Base-by-base conservation (phyloP, 2,329 filamentous ascomycete species). In the Colletotrichum nymphaeae region DNA sequence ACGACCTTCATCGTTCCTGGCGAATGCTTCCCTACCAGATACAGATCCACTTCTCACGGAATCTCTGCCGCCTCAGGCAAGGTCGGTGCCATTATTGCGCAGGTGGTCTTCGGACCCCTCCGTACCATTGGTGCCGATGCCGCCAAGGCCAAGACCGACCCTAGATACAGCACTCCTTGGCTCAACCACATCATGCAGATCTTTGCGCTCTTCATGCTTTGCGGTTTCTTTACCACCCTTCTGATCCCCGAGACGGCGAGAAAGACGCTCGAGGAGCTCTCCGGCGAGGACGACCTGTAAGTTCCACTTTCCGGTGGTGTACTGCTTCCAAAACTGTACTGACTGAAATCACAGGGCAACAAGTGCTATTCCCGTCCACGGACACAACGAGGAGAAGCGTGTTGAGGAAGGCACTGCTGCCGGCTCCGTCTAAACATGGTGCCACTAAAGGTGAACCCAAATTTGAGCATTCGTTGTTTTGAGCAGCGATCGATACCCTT, bases 1-100 rank as follows among this genome's bases (percentile, higher is more conserved):
- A 86, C 91, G 12, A 92, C 90, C 0, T 92, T 92, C 76, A 88
- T 92, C 63, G 87, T 92, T 19, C 90, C 91, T 1, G 90, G 89
- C 58, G 90, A 93, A 77, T 87, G 91, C 57, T 93, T 93, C 79
- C 90, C 90, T 0, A 92, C 90, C 2, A 86, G 87, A 74, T 92
- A 91, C 76, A 87, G 91, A 56, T 90, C 87, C 60, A 90, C 90
- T 0, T 91, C 89, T 69, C 89, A 91, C 76, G 90, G 89, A 22
- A 88, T 92, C 64, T 90, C 89, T 0, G 90, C 90, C 0, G 90
- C 90, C 0, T 86, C 87, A 0, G 90, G 90, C 16, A 92, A 92
- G 77, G 79, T 89, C 1, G 90, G 89, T 28, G 88, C 87, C 72
- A 86, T 91, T 59, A 79, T 88, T 5, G 87, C 87, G 19, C 77